Conservation (phyloP, 345 rosid species). For the Eucalyptus pumila region DNA sequence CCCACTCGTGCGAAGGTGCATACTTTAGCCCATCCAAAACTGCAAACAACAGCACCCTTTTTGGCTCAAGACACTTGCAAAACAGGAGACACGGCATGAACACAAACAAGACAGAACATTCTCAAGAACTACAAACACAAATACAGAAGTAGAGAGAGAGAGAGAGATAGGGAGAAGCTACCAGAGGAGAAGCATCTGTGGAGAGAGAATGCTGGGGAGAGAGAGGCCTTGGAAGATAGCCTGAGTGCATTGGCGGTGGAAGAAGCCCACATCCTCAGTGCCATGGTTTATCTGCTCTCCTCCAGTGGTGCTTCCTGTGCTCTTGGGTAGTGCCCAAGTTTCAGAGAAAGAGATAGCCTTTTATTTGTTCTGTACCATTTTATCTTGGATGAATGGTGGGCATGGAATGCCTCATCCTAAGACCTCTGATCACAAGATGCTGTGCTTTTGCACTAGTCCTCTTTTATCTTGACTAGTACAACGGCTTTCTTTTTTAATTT, state of each 20-base stretch:
- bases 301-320: background rate
- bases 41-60: conserved; percentile 33
- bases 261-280: conserved; percentile 93
- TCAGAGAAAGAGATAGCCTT: background rate
- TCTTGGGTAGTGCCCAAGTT: background rate
- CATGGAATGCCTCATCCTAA: conserved; percentile 63
- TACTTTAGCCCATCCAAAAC: conserved; percentile 91
- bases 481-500: background rate
- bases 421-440: background rate
- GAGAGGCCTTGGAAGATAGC: conserved; percentile 43
- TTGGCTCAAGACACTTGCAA: background rate
- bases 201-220: conserved; percentile 44
- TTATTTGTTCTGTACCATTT: background rate
- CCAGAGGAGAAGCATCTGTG: conserved; percentile 82
- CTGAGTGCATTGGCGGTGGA: conserved; percentile 80
- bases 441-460: background rate
- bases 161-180: background rate
- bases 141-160: background rate
- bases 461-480: background rate
- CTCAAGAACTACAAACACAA: background rate
- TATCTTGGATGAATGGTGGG: conserved; percentile 73
- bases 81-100: background rate
- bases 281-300: conserved; percentile 27
- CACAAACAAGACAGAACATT: background rate
- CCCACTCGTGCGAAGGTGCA: conserved; percentile 91